phyloP scores from a whole-genome alignment of 169 alveolate genomes.

The Blepharisma undulans region DNA sequence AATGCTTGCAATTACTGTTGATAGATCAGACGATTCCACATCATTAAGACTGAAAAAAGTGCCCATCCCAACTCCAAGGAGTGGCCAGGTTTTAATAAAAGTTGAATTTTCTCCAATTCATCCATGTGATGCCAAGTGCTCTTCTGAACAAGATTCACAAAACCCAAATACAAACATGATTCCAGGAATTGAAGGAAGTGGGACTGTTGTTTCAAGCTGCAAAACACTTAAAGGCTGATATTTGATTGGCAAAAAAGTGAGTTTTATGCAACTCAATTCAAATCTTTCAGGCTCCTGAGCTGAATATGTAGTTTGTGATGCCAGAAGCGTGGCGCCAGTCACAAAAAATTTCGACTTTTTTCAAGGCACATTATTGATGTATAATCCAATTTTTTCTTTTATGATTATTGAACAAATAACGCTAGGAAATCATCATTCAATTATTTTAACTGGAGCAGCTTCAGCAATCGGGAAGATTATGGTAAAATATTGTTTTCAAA shows the following conservation, averaged over 20 bases:
- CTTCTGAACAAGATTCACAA: neutral
- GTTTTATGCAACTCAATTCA: neutral
- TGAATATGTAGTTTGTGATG: constrained; percentile 20
- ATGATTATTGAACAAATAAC: neutral
- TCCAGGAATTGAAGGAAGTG: constrained; percentile 33
- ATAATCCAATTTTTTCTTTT: neutral
- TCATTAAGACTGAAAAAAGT: neutral
- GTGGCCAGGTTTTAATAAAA: neutral
- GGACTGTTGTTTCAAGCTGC: neutral
- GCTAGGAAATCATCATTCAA: neutral
- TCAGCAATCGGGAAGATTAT: neutral
- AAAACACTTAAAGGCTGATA: neutral
- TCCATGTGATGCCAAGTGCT: neutral
- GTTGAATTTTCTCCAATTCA: constrained; percentile 22
- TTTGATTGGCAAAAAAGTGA: constrained; percentile 9
- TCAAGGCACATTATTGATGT: neutral
- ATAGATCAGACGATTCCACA: neutral
- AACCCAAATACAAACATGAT: constrained; percentile 36
- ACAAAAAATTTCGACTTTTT: neutral
- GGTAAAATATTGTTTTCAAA: neutral
- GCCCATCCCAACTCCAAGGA: neutral
- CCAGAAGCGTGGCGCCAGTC: neutral
- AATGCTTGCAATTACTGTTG: neutral
- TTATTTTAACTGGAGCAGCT: neutral
- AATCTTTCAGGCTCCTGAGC: constrained; percentile 17